A percentile compares a stretch with the other conserved stretches of the same genome.
These are phyloP conservation scores for Panicum miliaceum DNA, from an alignment of 176 grass and related monocot species.

Conservation along the genomic window DNA sequence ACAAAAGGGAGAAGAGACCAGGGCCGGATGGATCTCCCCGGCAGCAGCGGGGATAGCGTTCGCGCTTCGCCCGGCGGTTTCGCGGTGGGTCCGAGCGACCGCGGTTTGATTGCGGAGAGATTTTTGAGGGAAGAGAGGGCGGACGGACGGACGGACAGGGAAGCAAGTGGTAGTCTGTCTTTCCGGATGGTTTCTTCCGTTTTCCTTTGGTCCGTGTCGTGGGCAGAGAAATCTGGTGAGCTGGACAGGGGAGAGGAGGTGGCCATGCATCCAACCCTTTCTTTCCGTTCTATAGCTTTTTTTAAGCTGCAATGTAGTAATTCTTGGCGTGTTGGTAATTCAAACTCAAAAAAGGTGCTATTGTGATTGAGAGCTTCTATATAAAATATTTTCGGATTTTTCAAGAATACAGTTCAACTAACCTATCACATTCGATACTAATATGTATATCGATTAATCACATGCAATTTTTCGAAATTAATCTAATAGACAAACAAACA, in stretches of 20 bases:
- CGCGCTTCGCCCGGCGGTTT: neutral
- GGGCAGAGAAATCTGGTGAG: constrained; percentile 1
- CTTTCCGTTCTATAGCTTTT: neutral
- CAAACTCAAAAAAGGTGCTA: neutral
- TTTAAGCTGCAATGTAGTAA: neutral
- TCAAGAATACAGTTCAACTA: too few relatives aligned
- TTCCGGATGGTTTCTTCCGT: neutral
- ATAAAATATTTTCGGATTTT: too few relatives aligned
- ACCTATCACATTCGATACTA: too few relatives aligned
- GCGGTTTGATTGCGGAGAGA: constrained; percentile 22
- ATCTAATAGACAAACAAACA: too few relatives aligned
- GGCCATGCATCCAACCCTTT: neutral
- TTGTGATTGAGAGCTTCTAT: too few relatives aligned
- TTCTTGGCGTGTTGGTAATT: neutral
- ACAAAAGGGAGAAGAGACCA: neutral
- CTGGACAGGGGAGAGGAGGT: neutral
- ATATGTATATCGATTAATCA: too few relatives aligned
- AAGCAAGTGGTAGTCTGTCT: neutral
- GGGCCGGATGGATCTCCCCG: neutral
- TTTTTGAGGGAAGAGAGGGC: neutral
- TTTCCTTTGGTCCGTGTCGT: neutral
- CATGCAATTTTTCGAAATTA: too few relatives aligned
- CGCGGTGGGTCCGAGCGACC: neutral
- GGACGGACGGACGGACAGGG: neutral
- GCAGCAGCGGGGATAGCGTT: neutral